Base-by-base conservation (phyloP, 345 rosid species). In the Eucalyptus viminalis region DNA sequence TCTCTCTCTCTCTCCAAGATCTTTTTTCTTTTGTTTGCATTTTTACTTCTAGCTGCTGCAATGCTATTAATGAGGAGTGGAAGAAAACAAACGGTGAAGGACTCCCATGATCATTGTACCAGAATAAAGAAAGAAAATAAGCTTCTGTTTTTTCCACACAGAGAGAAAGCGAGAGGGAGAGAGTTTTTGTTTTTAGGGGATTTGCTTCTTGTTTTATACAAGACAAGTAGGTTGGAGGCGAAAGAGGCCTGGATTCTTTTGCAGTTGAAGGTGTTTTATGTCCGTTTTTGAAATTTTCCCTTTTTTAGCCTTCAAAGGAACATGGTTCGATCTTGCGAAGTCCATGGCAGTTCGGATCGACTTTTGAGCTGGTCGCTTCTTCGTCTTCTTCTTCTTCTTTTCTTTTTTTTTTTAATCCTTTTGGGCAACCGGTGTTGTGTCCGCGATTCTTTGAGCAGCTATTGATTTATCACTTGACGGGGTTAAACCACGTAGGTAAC, bases 141-240 rank as follows among this genome's bases (percentile, higher is more conserved):
- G 83, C 27, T 76, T 40, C 45, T 6, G 81, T 19, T 72, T 40
- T 72, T 21, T 37, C 22, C 43, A 31, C 80, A 67, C 0, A 27
- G 7, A 11, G 31, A 27, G 69, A 11, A 5, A 60, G 60, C 10
- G 67, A 62, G 69, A 60, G 69, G 27, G 65, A 62, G 45, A 37
- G 45, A 10, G 45, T 22, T 76, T 22, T 76, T 40, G 47, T 37
- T 76, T 34, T 43, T 11, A 11, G 43, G 43, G 14, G 27, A 76
- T 88, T 11, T 72, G 13, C 49, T 91, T 89, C 91, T 90, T 87
- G 43, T 87, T 90, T 89, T 65, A n/a, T 72, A 54, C 91, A 87
- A 88, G 92, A 89, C 91, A 90, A 89, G 86, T 65, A 87, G 67
- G 24, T 51, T 21, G 65, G 43, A 86, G 47, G 83, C 83, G 83